These are phyloP conservation scores for Phytophthora palmivora DNA, from an alignment of 352 stramenopile genomes.

Conservation along the genomic window DNA sequence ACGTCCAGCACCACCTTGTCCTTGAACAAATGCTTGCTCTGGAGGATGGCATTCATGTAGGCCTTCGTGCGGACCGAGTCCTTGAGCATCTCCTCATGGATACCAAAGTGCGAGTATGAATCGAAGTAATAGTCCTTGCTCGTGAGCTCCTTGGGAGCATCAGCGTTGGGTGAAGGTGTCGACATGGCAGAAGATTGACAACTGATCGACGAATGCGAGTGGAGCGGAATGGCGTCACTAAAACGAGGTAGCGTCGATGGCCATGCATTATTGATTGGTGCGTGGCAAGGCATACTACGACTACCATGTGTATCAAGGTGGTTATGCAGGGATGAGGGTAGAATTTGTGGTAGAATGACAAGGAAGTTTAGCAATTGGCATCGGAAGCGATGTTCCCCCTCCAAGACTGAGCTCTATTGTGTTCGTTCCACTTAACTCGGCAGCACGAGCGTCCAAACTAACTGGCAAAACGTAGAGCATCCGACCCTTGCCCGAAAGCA, in stretches of 20 bases:
- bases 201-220: constrained; percentile 22
- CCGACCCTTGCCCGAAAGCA: constrained; percentile 33
- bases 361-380: constrained; percentile 21
- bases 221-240: constrained; percentile 21
- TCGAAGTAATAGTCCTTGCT: constrained; percentile 99
- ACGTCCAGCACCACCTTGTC: constrained; percentile 98
- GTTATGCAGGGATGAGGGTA: neutral
- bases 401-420: constrained; percentile 45
- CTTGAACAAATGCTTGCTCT: constrained; percentile 97
- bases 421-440: constrained; percentile 38
- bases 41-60: constrained; percentile 98
- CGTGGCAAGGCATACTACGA: neutral
- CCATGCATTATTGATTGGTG: constrained; percentile 37
- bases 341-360: neutral
- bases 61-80: constrained; percentile 96
- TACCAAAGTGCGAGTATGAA: constrained; percentile 98
- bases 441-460: constrained; percentile 39
- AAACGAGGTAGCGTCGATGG: constrained; percentile 1
- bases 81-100: constrained; percentile 99
- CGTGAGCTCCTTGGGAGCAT: constrained; percentile 65
- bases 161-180: constrained; percentile 21
- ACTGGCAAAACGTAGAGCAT: constrained; percentile 27
- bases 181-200: constrained; percentile 40
- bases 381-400: constrained; percentile 36
- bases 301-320: neutral